Base-by-base conservation (phyloP, 1,139 yeast genomes). In the Meyerozyma smithsonii region DNA sequence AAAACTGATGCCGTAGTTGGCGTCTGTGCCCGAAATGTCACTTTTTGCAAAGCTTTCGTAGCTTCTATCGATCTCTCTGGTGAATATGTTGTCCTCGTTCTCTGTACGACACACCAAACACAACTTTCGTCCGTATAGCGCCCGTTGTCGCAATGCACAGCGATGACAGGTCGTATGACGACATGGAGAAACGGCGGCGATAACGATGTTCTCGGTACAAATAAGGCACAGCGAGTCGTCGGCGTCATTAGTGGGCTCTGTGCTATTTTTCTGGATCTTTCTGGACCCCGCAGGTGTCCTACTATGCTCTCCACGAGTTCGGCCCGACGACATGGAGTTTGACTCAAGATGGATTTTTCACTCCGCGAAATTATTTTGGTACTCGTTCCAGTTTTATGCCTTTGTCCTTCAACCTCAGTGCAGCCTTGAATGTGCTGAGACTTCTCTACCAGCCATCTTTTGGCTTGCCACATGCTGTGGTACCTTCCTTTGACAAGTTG, bases 21-120 rank as follows among this genome's bases (percentile, higher is more conserved):
- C 73, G 45, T 74, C 67, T 25, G 52, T 52, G 26, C 60, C 34
- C 10, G 7, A 11, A 33, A 64, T 66, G 0, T 48, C 45, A 1
- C 51, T 49, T 18, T 49, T 50, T 4, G 32, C 25, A 42, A 74
- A 65, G 16, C 71, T 74, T 5, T 56, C 62, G 52, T 59, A 82
- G 10, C 59, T 62, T 32, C 64, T 64, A 24, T 66, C 54, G 2
- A 63, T 11, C 28, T 73, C 66, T n/a, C 69, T 72, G 0, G 92
- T 77, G 47, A 87, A 77, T 2, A 85, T 67, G 36, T 86, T 68
- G 17, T 59, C 56, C 3, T 73, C 78, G 44, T 78, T 77, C 38
- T 82, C 87, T 2, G 89, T 78, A 55, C 94, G 74, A 62, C 99
- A 92, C 37, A 88, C 81, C 40, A 92, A 72, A 66, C 99, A 92